Evolutionary conservation across 2,329 filamentous ascomycete species (phyloP).

Genomic region (Hypoxylon sp.): DNA sequence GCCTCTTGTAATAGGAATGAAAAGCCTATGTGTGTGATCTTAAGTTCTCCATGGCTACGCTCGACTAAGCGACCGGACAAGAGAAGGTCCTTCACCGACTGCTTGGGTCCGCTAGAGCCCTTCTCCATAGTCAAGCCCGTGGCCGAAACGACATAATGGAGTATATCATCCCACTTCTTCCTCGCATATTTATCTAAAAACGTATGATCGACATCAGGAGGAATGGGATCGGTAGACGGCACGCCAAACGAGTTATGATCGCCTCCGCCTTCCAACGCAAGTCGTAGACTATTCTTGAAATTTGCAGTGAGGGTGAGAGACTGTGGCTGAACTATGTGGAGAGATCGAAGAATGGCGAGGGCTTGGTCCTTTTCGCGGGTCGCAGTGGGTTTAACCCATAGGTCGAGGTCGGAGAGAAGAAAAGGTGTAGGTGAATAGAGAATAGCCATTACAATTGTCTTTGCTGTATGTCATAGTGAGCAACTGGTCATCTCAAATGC

Average conservation of each 20-base stretch:
- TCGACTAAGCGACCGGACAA: conserved; percentile 86
- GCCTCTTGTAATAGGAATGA: conserved; percentile 95
- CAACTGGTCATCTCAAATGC: background rate
- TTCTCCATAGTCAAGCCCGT: conserved; percentile 66
- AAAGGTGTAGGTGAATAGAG: conserved; percentile 91
- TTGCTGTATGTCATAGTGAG: conserved; percentile 69
- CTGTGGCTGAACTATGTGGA: conserved; percentile 88
- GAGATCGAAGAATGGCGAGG: conserved; percentile 81
- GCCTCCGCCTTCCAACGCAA: conserved; percentile 90
- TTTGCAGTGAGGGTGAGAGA: conserved; percentile 84
- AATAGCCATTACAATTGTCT: conserved; percentile 95
- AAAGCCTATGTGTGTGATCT: conserved; percentile 94
- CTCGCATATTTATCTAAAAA: conserved; percentile 90
- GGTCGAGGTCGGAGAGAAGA: conserved; percentile 83
- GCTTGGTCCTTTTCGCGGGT: conserved; percentile 85
- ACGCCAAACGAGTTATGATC: conserved; percentile 92
- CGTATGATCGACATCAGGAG: conserved; percentile 74
- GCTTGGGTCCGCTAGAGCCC: conserved; percentile 71
- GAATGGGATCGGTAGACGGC: conserved; percentile 76
- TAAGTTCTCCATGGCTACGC: conserved; percentile 65
- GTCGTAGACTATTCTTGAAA: conserved; percentile 86
- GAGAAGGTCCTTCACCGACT: conserved; percentile 87
- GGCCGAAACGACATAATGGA: conserved; percentile 93
- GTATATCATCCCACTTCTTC: conserved; percentile 93
- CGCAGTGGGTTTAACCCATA: conserved; percentile 81